Evolutionary conservation across 192 early-diverging fungal genomes (phyloP).

Genomic region (Rhizophagus clarus): DNA sequence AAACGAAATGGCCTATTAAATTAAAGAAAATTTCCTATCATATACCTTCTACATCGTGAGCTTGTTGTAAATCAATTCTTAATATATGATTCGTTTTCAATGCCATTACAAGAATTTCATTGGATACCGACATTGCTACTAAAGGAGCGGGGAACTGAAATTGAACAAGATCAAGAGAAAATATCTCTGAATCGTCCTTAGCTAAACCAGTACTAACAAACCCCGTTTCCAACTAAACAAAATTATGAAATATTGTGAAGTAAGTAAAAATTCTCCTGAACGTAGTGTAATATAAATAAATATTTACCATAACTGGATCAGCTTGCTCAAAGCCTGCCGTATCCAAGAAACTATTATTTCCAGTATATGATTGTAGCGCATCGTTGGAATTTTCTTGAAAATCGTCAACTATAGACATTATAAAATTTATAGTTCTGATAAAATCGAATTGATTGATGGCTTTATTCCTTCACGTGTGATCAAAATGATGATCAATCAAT

Average conservation of each 20-base stretch:
- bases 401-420: constrained; percentile 52
- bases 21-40: background rate
- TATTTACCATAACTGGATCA: constrained; percentile 38
- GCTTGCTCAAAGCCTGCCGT: constrained; percentile 32
- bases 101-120: constrained; percentile 76
- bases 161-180: constrained; percentile 86
- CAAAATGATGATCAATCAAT: too few species aligned
- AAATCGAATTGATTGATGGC: too few species aligned
- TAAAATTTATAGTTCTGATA: too few species aligned
- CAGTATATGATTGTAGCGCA: constrained; percentile 24
- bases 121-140: constrained; percentile 75
- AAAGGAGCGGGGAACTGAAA: constrained; percentile 82
- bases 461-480: too few species aligned
- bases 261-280: background rate
- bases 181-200: constrained; percentile 61
- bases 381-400: constrained; percentile 47
- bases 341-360: constrained; percentile 16
- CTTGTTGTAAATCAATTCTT: constrained; percentile 88
- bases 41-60: constrained; percentile 75
- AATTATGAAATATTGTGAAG: background rate
- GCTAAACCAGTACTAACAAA: constrained; percentile 57
- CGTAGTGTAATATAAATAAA: background rate
- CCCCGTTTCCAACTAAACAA: constrained; percentile 53
- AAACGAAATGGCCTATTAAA: background rate
- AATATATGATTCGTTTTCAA: constrained; percentile 74